Conservation (phyloP, 2,329 filamentous ascomycete genomes). For the Dactylellina sp. region DNA sequence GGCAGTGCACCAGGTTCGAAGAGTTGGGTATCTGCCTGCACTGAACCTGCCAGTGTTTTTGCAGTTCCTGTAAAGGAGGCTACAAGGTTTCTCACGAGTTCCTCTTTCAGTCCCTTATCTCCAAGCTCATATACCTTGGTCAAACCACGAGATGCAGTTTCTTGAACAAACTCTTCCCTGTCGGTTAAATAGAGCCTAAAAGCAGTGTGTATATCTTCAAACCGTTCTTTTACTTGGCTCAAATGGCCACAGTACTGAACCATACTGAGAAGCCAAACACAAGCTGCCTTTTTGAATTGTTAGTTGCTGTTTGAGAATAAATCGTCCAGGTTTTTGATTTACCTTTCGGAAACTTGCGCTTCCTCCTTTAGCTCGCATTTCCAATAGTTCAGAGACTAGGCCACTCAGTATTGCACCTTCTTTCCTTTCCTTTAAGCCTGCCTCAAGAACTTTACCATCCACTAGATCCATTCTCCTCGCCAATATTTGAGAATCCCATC, state of each 20-base stretch:
- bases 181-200: slow-evolving; percentile 90
- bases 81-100: slow-evolving; percentile 87
- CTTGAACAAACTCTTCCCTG: slow-evolving; percentile 89
- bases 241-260: slow-evolving; percentile 89
- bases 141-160: slow-evolving; percentile 90
- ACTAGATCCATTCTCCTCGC: slow-evolving; percentile 64
- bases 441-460: slow-evolving; percentile 52
- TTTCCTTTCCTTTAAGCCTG: slow-evolving; percentile 32
- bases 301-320: slow-evolving; percentile 74
- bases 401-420: slow-evolving; percentile 66
- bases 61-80: slow-evolving; percentile 85
- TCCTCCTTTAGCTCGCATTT: slow-evolving; percentile 57
- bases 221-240: slow-evolving; percentile 76
- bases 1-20: slow-evolving; percentile 92
- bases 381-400: slow-evolving; percentile 78
- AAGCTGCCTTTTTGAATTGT: slow-evolving; percentile 87
- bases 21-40: slow-evolving; percentile 89
- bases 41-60: slow-evolving; percentile 77
- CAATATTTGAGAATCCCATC: slow-evolving; percentile 86
- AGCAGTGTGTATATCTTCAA: slow-evolving; percentile 83
- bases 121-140: slow-evolving; percentile 95
- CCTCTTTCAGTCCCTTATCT: slow-evolving; percentile 80
- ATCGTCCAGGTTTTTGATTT: slow-evolving; percentile 69
- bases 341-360: slow-evolving; percentile 58
- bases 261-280: slow-evolving; percentile 92